Evolutionary conservation across 2,329 filamentous ascomycete genomes (phyloP).

Genomic region (Thielaviopsis euricoi): DNA sequence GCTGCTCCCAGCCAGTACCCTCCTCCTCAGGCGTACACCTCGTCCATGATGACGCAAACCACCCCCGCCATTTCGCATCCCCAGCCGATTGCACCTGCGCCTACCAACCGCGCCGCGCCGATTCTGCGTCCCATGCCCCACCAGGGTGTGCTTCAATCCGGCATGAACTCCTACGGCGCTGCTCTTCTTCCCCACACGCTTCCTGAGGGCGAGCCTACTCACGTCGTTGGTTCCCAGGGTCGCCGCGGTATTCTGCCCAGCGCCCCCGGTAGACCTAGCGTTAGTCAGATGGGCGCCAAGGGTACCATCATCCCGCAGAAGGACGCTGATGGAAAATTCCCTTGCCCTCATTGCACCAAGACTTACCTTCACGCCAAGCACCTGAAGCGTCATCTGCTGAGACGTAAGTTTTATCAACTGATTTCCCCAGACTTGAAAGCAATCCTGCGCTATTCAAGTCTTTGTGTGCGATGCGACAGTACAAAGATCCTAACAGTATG

Average conservation of each 20-base stretch:
- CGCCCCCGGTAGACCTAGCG: slow-evolving; percentile 62
- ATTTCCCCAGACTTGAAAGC: not conserved
- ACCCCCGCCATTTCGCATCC: slow-evolving; percentile 53
- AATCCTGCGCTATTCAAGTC: not conserved
- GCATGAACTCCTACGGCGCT: slow-evolving; percentile 36
- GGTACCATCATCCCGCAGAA: slow-evolving; percentile 77
- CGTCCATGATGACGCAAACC: slow-evolving; percentile 50
- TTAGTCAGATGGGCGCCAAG: slow-evolving; percentile 54
- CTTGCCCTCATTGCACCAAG: slow-evolving; percentile 95
- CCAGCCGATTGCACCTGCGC: slow-evolving; percentile 61
- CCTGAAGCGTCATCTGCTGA: slow-evolving; percentile 83
- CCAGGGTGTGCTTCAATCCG: slow-evolving; percentile 41
- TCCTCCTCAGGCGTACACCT: slow-evolving; percentile 36
- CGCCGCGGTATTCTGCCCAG: slow-evolving; percentile 82
- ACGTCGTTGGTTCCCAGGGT: slow-evolving; percentile 90
- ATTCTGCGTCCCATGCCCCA: slow-evolving; percentile 56
- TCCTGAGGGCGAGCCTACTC: slow-evolving; percentile 52
- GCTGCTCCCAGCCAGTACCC: slow-evolving; percentile 34
- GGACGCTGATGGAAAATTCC: slow-evolving; percentile 94
- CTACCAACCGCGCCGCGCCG: slow-evolving; percentile 38
- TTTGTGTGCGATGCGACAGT: not conserved
- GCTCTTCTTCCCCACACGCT: slow-evolving; percentile 34
- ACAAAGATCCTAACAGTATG: slow-evolving; percentile 17
- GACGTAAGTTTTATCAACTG: slow-evolving; percentile 53
- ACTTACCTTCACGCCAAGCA: slow-evolving; percentile 97